Base-by-base conservation (phyloP, 192 early-diverging fungal genomes). In the Coemansia sp. region DNA sequence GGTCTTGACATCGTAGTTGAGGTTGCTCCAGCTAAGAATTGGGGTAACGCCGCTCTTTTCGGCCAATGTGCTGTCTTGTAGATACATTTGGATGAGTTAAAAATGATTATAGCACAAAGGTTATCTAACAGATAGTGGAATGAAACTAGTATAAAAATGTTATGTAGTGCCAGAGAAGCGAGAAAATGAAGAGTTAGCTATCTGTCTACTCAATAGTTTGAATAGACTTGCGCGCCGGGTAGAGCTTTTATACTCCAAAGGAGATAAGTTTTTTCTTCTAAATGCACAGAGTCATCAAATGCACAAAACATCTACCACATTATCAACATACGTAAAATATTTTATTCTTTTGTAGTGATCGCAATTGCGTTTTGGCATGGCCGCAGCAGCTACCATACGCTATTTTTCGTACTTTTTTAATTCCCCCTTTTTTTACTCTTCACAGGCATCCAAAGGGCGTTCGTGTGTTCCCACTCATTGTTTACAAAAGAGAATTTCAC, bases 11-110 rank as follows among this genome's bases (percentile, higher is more conserved):
- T 67, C 65, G 56, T 67, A 67, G 48, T 60, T 52, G 5, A 67
- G 65, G 22, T 67, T 67, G 56, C 49, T 58, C 65, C 65, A 67
- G 45, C 56, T 60, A 38, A 67, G 65, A 49, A 67, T 67, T 3
- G 65, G 65, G 5, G 62, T 45, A 33, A 28, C 59, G 25, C 59
- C 33, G 20, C 18, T 29, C 36, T 42, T 40, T 45, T 60, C 29
- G 2, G 29, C 34, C 29, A 20, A 33, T 14, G 10, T 2, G 34
- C 20, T 4, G 3, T 33, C 18, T 33, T 38, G 32, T 1, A 5
- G 8, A 38, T 30, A 40, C 56, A 58, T 58, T 33, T 8, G 29
- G 20, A 58, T 12, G 38, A 38, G 33, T 38, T 45, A 45, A 3
- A 16, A 45, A 11, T 3, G 3, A 14, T 14, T 3, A 45, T 14